Base-by-base conservation (phyloP, 805 yeast genomes). In the Maudiozyma bulderi region DNA sequence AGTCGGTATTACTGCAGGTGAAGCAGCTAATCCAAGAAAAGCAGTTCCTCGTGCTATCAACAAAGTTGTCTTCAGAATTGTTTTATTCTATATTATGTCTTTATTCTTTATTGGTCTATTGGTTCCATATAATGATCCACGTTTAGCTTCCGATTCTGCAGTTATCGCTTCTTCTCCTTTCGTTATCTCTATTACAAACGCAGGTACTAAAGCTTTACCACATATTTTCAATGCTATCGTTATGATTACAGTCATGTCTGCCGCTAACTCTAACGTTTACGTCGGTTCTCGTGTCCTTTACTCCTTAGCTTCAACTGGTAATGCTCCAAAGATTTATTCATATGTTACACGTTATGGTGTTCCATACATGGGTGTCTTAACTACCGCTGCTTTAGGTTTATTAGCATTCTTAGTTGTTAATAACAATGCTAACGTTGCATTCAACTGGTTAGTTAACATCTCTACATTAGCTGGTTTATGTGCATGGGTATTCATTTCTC, bases 191-290 rank as follows among this genome's bases (percentile, higher is more conserved):
- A 80, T 82, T 63, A 60, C 71, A 52, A 81, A 79, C 62, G 77
- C 83, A 2, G 87, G 87, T 38, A 84, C 89, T 26, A 72, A 70
- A 51, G 76, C 81, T 2, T 69, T 84, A 52, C 87, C 89, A 44
- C 74, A 78, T 58, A 80, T 84, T 50, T 81, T 84, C 67, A 84
- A 84, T 62, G 90, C 84, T 13, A 80, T 84, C 43, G 81, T 84
- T 50, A 64, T 84, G 54, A 57, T 75, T 39, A 81, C 90, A 9
- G 76, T 84, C 50, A 71, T 82, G 46, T 83, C 90, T 20, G 90
- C 91, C 35, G 91, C 84, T 57, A 84, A 84, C 68, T 82, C 89
- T 13, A 82, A 82, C 60, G 76, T 84, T 32, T 84, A 84, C 66
- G 79, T 81, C 57, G 83, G 87, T 40, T 82, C 90, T 6, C 73